Evolutionary conservation across 371 early-diverging fungal genomes (phyloP), one percentile per base, ranked within the genome.

Genomic region (Mortierella sp.): DNA sequence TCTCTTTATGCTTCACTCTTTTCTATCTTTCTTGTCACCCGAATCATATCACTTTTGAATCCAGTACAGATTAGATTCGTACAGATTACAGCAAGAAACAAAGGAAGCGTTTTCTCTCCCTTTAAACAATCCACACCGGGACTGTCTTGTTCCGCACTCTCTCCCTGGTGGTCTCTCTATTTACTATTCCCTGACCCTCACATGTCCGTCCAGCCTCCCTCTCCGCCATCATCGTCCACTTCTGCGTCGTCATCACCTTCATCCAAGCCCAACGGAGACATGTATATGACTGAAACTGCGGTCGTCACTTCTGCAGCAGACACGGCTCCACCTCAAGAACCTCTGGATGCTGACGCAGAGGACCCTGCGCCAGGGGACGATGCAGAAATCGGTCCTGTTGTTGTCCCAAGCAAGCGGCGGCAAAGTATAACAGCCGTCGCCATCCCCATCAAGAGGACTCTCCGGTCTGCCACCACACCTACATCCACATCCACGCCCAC

Each of bases 391-490:
- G 14, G 24, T 21, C 34, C 8, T 16, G 63, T 34, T 16, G 63
- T 63, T 63, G 34, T 60, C 31, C 63, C 63, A 60, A 65, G 38
- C 38, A 68, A 68, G 24, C 34, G 34, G 68, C 34, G 68, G 7
- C 73, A 47, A 72, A 21, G 24, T 31, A 28, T 50, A 34, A 72
- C 52, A 34, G 31, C 48, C 9, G 47, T 38, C 52, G 31, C 73
- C 5, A 24, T 52, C 34, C 73, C 73, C 31, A 21, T 72, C 73
- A 72, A 72, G 73, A 44, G 73, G 52, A 13, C 73, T 31, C 44
- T 68, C 24, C 34, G 68, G 44, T 68, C 68, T 10, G 24, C 68
- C 10, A 21, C 24, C 63, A 63, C 38, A 7, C 19, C 63, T 13
- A 26, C 42, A 38, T 5, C 42, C 16, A 26, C 42, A 38, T 5